Evolutionary conservation across 148 eudicot species (phyloP).

Genomic region (Beta vulgaris): DNA sequence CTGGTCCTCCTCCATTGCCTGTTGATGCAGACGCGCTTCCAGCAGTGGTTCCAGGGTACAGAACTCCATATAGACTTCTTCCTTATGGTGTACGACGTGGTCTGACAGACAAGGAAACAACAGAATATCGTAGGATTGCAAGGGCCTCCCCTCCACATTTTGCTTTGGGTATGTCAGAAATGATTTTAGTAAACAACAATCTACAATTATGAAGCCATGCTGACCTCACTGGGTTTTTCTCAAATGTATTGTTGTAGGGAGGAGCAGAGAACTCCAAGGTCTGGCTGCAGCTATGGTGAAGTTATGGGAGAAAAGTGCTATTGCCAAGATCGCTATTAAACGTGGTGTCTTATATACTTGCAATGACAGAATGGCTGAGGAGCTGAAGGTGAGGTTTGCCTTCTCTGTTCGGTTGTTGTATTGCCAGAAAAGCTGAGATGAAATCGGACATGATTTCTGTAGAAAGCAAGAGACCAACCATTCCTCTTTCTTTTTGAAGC

Average conservation of each 20-base stretch:
- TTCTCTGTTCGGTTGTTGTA: background rate
- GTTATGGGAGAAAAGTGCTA: slow-evolving; percentile 87
- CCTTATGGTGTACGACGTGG: slow-evolving; percentile 54
- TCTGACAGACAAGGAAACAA: slow-evolving; percentile 63
- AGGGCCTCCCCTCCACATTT: slow-evolving; percentile 86
- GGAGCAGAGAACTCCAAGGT: slow-evolving; percentile 90
- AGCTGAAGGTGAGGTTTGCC: slow-evolving; percentile 60
- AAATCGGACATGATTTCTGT: background rate
- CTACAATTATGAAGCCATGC: background rate
- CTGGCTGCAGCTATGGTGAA: slow-evolving; percentile 86
- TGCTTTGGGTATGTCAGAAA: slow-evolving; percentile 68
- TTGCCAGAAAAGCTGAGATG: background rate
- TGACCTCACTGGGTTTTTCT: slow-evolving; percentile 18
- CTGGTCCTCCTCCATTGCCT: slow-evolving; percentile 76
- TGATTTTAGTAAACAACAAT: background rate
- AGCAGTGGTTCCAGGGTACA: slow-evolving; percentile 56
- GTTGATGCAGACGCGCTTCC: slow-evolving; percentile 97
- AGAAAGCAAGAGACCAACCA: background rate
- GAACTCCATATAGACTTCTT: slow-evolving; percentile 78
- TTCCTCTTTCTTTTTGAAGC: background rate
- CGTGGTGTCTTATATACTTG: slow-evolving; percentile 80
- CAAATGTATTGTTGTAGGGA: slow-evolving; percentile 48
- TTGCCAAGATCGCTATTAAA: slow-evolving; percentile 96
- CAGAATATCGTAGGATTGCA: slow-evolving; percentile 58
- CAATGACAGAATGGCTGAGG: slow-evolving; percentile 92